Conservation (phyloP, 2,329 filamentous ascomycete species). For the Fusarium illudens region DNA sequence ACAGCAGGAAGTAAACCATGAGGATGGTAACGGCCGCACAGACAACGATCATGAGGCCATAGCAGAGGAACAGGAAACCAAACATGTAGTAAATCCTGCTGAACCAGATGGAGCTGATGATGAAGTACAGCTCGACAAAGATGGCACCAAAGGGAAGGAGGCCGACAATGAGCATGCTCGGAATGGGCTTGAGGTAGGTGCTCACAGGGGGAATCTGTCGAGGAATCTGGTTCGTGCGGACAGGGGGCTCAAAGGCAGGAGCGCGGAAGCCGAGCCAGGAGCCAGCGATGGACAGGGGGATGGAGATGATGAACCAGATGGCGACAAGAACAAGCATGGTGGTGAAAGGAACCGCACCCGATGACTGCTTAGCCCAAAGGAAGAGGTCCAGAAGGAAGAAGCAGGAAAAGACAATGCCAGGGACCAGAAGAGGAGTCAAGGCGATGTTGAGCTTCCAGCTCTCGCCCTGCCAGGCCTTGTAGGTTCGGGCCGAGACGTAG, state of each 20-base stretch:
- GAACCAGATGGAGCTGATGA: slow-evolving; percentile 99
- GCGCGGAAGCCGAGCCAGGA: slow-evolving; percentile 94
- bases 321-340: slow-evolving; percentile 94
- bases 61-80: slow-evolving; percentile 97
- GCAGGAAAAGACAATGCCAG: slow-evolving; percentile 81
- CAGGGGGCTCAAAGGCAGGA: slow-evolving; percentile 75
- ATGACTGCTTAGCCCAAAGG: slow-evolving; percentile 91
- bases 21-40: slow-evolving; percentile 91
- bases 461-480: slow-evolving; percentile 93
- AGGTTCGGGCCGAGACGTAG: slow-evolving; percentile 87
- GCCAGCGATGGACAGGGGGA: slow-evolving; percentile 87
- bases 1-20: slow-evolving; percentile 95
- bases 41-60: slow-evolving; percentile 95
- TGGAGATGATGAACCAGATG: slow-evolving; percentile 97
- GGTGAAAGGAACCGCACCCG: slow-evolving; percentile 92
- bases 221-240: slow-evolving; percentile 96
- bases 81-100: slow-evolving; percentile 99
- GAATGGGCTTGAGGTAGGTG: slow-evolving; percentile 85
- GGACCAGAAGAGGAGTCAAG: slow-evolving; percentile 85
- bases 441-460: slow-evolving; percentile 94
- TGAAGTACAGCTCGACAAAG: slow-evolving; percentile 98
- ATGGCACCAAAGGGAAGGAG: slow-evolving; percentile 95
- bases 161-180: slow-evolving; percentile 90
- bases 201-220: slow-evolving; percentile 89
- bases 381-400: slow-evolving; percentile 98